These are phyloP conservation scores for Talaromyces borbonicus DNA, from an alignment of 495 filamentous ascomycete genomes.

Conservation along the genomic window DNA sequence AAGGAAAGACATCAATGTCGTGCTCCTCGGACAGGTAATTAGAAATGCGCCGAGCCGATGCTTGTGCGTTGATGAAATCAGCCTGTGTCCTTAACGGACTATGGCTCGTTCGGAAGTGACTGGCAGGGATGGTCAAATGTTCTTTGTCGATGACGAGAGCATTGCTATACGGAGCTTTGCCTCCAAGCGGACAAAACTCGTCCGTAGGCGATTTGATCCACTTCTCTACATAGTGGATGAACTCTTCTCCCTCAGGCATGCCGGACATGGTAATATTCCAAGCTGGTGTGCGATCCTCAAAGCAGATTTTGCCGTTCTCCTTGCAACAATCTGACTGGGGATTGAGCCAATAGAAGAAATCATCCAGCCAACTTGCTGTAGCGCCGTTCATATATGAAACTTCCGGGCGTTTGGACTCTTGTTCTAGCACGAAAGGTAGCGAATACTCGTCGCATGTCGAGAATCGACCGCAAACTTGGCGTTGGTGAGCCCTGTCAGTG, in stretches of 20 bases:
- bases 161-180: slow-evolving; percentile 75
- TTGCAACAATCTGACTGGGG: slow-evolving; percentile 78
- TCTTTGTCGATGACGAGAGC: slow-evolving; percentile 71
- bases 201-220: slow-evolving; percentile 77
- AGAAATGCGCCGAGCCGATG: slow-evolving; percentile 83
- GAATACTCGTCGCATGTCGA: slow-evolving; percentile 76
- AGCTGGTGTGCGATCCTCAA: slow-evolving; percentile 57
- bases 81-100: slow-evolving; percentile 74
- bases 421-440: slow-evolving; percentile 78
- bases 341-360: slow-evolving; percentile 93
- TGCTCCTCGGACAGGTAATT: slow-evolving; percentile 56
- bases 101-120: slow-evolving; percentile 86
- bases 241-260: slow-evolving; percentile 89
- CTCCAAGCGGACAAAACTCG: slow-evolving; percentile 76
- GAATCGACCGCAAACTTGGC: slow-evolving; percentile 84
- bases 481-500: slow-evolving; percentile 63
- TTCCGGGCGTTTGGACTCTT: slow-evolving; percentile 83
- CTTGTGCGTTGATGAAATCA: slow-evolving; percentile 90
- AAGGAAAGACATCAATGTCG: slow-evolving; percentile 77
- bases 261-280: slow-evolving; percentile 85
- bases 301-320: slow-evolving; percentile 59
- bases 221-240: slow-evolving; percentile 69
- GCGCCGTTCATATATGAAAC: slow-evolving; percentile 88
- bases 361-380: slow-evolving; percentile 91
- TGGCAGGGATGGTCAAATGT: slow-evolving; percentile 56